Evolutionary conservation across 2,329 filamentous ascomycete genomes (phyloP).

Genomic region (Magnaporthiopsis rhizophila): DNA sequence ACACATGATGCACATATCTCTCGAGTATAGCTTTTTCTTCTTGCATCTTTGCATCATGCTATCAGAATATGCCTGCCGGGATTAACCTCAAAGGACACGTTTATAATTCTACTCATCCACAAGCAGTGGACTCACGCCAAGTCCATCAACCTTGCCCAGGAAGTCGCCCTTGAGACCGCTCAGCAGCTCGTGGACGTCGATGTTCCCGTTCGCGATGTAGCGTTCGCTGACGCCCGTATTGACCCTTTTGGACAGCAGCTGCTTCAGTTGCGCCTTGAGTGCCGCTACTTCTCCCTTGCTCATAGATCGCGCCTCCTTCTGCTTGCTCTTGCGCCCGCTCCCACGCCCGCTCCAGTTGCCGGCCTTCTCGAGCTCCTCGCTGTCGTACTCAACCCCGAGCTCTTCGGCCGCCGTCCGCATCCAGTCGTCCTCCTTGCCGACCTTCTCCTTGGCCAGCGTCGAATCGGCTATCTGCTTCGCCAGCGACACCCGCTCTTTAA

Average conservation of each 20-base stretch:
- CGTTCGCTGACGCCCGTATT: conserved; percentile 83
- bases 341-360: conserved; percentile 61
- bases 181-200: conserved; percentile 71
- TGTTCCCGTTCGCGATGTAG: conserved; percentile 74
- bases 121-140: conserved; percentile 20
- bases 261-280: conserved; percentile 63
- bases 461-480: conserved; percentile 86
- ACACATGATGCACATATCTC: too few species aligned
- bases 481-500: conserved; percentile 70
- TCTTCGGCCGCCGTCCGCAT: conserved; percentile 80
- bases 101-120: neutral
- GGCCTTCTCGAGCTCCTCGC: conserved; percentile 67
- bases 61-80: neutral
- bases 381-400: conserved; percentile 88
- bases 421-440: conserved; percentile 76
- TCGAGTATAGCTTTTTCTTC: neutral
- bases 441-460: conserved; percentile 78
- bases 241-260: conserved; percentile 62
- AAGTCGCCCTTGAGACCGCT: conserved; percentile 60
- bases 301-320: conserved; percentile 58
- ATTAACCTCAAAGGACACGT: neutral
- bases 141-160: conserved; percentile 42
- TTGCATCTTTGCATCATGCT: neutral
- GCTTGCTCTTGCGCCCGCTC: conserved; percentile 64
- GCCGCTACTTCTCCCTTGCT: conserved; percentile 66